Conservation (phyloP, 1,284 basidiomycete species). For the Acaromyces ingoldii region DNA sequence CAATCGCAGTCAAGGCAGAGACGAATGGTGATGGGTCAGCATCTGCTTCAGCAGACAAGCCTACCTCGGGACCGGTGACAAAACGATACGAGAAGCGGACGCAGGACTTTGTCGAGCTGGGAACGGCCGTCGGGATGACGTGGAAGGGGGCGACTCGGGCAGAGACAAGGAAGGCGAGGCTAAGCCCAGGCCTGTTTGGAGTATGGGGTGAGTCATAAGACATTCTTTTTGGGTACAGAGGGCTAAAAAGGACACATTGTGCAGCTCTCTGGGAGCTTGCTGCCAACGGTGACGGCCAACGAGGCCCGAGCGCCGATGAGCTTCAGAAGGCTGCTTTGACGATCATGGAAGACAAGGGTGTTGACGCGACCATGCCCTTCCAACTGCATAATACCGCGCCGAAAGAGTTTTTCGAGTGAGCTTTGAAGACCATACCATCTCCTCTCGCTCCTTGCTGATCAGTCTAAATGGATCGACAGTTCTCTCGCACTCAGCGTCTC, state of each 20-base stretch:
- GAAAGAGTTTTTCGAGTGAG: not conserved
- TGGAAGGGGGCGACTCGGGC: conserved; percentile 68
- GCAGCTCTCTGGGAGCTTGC: too few relatives aligned
- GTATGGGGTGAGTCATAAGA: conserved; percentile 62
- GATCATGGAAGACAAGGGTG: conserved; percentile 7
- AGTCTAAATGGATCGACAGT: not conserved
- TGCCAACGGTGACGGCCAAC: not conserved
- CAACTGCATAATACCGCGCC: not conserved
- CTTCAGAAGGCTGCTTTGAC: conserved; percentile 12
- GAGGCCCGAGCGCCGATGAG: conserved; percentile 55
- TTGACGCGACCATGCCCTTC: not conserved
- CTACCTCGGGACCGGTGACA: not conserved
- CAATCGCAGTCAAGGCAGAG: conserved; percentile 6
- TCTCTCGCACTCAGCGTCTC: conserved; percentile 1
- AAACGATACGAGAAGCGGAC: conserved; percentile 56
- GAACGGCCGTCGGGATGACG: conserved; percentile 55
- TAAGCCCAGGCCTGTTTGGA: conserved; percentile 58
- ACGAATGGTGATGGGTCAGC: not conserved
- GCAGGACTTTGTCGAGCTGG: conserved; percentile 65
- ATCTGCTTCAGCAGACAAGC: not conserved
- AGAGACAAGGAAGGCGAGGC: conserved; percentile 69
- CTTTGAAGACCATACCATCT: too few relatives aligned
- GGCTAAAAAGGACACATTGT: not conserved
- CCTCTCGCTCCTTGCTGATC: not conserved
- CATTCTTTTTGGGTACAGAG: not conserved